Conservation (phyloP, 2,329 filamentous ascomycete species). For the Corynespora cassiicola region DNA sequence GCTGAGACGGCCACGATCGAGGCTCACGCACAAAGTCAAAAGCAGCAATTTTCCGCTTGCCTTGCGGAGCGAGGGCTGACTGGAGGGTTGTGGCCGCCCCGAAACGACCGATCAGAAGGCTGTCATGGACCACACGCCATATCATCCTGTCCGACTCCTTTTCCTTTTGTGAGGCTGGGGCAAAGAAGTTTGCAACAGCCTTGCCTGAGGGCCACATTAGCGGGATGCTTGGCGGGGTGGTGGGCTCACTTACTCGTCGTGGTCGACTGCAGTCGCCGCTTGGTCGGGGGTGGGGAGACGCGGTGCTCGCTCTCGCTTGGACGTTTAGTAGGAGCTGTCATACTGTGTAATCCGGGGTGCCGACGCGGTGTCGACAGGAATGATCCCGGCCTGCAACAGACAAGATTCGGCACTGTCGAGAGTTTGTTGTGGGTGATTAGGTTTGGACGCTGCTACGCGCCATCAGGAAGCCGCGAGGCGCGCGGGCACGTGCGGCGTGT, state of each 20-base stretch:
- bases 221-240: neutral
- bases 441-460: too few species aligned
- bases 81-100: constrained; percentile 45
- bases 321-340: too few species aligned
- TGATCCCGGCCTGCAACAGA: too few species aligned
- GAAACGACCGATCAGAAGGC: constrained; percentile 79
- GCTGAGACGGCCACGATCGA: neutral
- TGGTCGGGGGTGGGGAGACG: constrained; percentile 65
- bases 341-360: neutral
- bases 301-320: constrained; percentile 47
- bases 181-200: constrained; percentile 86
- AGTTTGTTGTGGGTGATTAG: too few species aligned
- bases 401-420: too few species aligned
- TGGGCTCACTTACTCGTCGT: constrained; percentile 60
- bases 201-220: constrained; percentile 55
- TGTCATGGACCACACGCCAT: constrained; percentile 73
- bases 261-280: constrained; percentile 60
- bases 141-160: constrained; percentile 77
- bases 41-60: constrained; percentile 40
- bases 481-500: too few species aligned
- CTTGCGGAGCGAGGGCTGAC: constrained; percentile 11
- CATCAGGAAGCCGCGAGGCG: too few species aligned
- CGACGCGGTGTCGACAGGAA: too few species aligned
- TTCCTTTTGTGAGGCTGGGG: constrained; percentile 81
- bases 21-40: constrained; percentile 46